Evolutionary conservation across 1,284 basidiomycete genomes (phyloP).

Genomic region (Hemileia vastatrix): DNA sequence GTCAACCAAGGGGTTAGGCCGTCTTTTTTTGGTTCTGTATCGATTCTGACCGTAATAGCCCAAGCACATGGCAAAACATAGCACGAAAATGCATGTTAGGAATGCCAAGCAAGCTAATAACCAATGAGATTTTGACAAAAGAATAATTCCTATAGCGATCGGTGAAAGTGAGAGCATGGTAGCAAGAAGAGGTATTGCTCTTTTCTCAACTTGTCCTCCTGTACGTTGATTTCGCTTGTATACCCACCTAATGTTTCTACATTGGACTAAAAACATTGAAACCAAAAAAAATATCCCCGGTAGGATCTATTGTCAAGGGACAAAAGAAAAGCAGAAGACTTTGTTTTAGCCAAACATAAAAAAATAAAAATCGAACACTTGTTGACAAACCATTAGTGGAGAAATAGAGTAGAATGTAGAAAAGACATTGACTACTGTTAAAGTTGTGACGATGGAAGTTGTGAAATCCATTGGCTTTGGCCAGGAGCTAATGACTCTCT

Average conservation of each 20-base stretch:
- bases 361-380: background rate
- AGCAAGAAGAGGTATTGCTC: slow-evolving; percentile 1
- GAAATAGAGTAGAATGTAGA: slow-evolving; percentile 9
- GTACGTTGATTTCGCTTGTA: slow-evolving; percentile 6
- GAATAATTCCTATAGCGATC: background rate
- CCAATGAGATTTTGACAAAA: slow-evolving; percentile 5
- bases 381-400: slow-evolving; percentile 5
- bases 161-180: background rate
- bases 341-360: background rate
- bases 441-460: slow-evolving; percentile 1
- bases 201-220: slow-evolving; percentile 9
- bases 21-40: background rate
- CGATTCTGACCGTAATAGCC: slow-evolving; percentile 1
- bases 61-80: background rate
- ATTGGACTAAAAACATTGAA: slow-evolving; percentile 12
- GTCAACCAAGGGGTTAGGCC: too few species aligned
- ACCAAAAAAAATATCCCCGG: slow-evolving; percentile 13
- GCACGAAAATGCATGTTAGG: background rate
- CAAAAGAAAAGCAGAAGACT: background rate
- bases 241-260: slow-evolving; percentile 4
- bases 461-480: slow-evolving; percentile 5
- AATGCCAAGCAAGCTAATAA: background rate
- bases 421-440: background rate
- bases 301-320: background rate
- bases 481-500: slow-evolving; percentile 15